Evolutionary conservation across 225 moss, liverwort and hornwort genomes (phyloP), one percentile per base, ranked within the genome.

Genomic region (Straminergon stramineum): DNA sequence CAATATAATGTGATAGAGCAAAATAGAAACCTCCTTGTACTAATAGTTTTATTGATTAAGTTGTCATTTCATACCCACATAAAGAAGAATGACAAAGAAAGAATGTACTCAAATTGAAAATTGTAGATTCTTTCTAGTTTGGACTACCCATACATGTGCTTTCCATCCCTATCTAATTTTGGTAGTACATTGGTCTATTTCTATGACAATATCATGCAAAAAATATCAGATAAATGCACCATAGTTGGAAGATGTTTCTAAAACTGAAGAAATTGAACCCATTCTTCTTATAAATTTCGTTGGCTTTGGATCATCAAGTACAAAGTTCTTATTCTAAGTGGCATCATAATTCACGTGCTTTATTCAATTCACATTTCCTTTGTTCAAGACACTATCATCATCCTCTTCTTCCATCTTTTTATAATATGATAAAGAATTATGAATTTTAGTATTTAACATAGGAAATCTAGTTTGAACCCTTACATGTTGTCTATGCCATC

Each of bases 111-210:
- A n/a, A n/a, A 39, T 4, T 2, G 3, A 14, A 70, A n/a, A 39
- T 0, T 23, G 7, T 70, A 12, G 12, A n/a, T 21, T 68, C 13
- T 13, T n/a, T n/a, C n/a, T 0, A 68, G 0, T 37, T 4, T 22
- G 7, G 13, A 13, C 22, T 12, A n/a, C 12, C 22, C 13, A 68
- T 68, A 4, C 22, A 68, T 68, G 7, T 23, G n/a, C 23, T 69
- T 13, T 6, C 57, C 23, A 69, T n/a, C 6, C 5, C 22, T 13
- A 69, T 69, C 13, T 7, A n/a, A 69, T n/a, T 69, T 69, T 22
- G 69, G 22, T 69, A 69, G 69, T 2, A n/a, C 13, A 69, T 69
- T 69, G 12, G 13, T 35, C n/a, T 69, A 22, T 69, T 69, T 69
- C 22, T n/a, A n/a, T 75, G 30, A 31, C 48, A 45, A 45, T 75